Percentiles rank a stretch among this genome's conserved stretches.
These are phyloP conservation scores for Bauhinia variegata DNA, from an alignment of 306 rosid species.

Conservation along the genomic window DNA sequence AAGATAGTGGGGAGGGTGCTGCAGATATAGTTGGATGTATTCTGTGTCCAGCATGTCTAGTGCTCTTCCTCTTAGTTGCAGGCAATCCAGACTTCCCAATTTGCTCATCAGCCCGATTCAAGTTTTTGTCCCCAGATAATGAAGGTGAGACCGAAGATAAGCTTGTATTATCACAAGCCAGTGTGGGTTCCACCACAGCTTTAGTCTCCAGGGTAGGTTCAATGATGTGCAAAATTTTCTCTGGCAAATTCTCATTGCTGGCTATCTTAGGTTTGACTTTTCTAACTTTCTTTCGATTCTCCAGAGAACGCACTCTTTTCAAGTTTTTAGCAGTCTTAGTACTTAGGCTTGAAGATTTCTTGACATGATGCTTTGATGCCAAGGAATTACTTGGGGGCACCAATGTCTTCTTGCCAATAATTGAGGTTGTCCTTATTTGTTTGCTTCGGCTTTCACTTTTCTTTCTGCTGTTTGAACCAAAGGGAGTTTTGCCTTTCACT, in stretches of 20 bases:
- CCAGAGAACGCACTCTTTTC: constrained; percentile 24
- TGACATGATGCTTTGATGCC: constrained; percentile 41
- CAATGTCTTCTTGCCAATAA: constrained; percentile 36
- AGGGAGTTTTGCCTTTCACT: constrained; percentile 27
- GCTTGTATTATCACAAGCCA: constrained; percentile 33
- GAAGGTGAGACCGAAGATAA: constrained; percentile 36
- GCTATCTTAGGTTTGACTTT: constrained; percentile 36
- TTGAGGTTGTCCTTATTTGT: constrained; percentile 29
- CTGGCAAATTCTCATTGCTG: constrained; percentile 44
- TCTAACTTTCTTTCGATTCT: constrained; percentile 28
- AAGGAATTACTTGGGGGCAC: constrained; percentile 29
- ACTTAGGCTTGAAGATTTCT: constrained; percentile 37
- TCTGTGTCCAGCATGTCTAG: constrained; percentile 39
- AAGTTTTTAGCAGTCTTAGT: constrained; percentile 33
- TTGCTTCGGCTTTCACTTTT: constrained; percentile 37
- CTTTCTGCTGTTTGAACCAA: constrained; percentile 40
- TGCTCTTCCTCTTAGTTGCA: constrained; percentile 48
- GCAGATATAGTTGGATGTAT: constrained; percentile 15
- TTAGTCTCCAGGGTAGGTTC: constrained; percentile 46
- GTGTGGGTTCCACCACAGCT: constrained; percentile 33
- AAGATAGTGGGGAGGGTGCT: constrained; percentile 13
- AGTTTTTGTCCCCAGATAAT: constrained; percentile 39
- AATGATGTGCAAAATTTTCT: constrained; percentile 46
- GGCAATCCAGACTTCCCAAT: constrained; percentile 27
- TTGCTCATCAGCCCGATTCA: constrained; percentile 39